These are phyloP conservation scores for Eimeria maxima DNA, from an alignment of 169 alveolate genomes.

Conservation along the genomic window DNA sequence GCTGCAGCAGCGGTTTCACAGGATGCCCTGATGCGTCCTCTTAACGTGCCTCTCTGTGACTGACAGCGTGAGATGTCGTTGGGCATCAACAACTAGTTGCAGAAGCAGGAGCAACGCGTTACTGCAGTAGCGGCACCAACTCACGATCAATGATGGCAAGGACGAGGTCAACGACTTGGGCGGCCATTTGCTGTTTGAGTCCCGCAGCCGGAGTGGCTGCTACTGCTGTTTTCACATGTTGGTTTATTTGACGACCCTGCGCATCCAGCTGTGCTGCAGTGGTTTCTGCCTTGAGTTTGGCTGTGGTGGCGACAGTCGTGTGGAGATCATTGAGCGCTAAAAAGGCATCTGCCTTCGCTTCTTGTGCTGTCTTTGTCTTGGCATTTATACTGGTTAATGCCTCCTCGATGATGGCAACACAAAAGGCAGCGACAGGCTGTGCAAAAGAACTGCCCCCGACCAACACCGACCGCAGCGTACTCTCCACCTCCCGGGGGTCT, in stretches of 20 bases:
- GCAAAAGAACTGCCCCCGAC: slow-evolving; percentile 37
- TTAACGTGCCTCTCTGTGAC: too few species aligned
- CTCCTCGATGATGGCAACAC: neutral
- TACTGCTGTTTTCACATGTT: neutral
- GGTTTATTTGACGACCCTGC: neutral
- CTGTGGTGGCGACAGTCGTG: neutral
- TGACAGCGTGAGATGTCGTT: too few species aligned
- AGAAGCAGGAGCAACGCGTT: neutral
- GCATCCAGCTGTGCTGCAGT: neutral
- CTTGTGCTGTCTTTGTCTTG: neutral
- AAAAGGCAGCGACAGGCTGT: slow-evolving; percentile 46
- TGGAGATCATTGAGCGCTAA: neutral
- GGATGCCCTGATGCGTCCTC: too few species aligned
- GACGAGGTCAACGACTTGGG: slow-evolving; percentile 18
- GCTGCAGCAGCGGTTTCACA: too few species aligned
- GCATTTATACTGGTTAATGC: neutral
- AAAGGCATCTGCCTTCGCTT: neutral
- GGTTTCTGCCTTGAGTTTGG: neutral
- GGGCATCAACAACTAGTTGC: neutral
- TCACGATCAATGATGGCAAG: slow-evolving; percentile 43
- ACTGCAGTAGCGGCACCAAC: neutral
- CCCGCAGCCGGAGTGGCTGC: neutral
- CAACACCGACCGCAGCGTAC: slow-evolving; percentile 2
- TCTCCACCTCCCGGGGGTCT: slow-evolving; percentile 3
- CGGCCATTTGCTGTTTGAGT: neutral